Conservation (phyloP, 352 stramenopile genomes). For the Globisporangium uncinulatum region DNA sequence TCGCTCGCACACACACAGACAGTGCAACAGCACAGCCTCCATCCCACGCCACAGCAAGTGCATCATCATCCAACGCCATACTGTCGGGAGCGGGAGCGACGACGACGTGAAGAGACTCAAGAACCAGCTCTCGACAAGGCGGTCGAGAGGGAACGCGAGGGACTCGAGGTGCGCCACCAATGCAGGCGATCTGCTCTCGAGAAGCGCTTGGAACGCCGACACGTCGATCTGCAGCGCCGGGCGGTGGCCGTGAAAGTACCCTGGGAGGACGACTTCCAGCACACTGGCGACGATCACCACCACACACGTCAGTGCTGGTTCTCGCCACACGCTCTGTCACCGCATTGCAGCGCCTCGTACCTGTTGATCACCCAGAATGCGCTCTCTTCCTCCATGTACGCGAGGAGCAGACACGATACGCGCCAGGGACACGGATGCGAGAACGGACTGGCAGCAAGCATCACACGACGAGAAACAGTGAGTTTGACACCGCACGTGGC, state of each 20-base stretch:
- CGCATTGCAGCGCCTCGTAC: constrained; percentile 15
- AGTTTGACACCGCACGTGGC: no score
- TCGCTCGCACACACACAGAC: neutral
- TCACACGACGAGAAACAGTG: neutral
- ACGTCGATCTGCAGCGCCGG: constrained; percentile 69
- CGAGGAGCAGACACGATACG: constrained; percentile 57
- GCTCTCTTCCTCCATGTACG: constrained; percentile 75
- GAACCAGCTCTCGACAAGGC: constrained; percentile 65
- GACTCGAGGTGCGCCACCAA: constrained; percentile 44
- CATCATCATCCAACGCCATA: constrained; percentile 13
- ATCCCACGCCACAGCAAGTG: neutral
- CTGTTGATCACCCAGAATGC: constrained; percentile 83
- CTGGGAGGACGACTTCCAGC: constrained; percentile 58
- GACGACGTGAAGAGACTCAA: constrained; percentile 70
- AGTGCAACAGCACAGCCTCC: neutral
- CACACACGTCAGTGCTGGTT: neutral
- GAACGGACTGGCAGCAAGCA: constrained; percentile 34
- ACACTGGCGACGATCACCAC: neutral
- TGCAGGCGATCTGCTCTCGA: constrained; percentile 49
- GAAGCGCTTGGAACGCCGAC: constrained; percentile 39
- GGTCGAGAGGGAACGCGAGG: constrained; percentile 48
- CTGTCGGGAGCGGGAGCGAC: constrained; percentile 59
- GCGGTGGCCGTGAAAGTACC: constrained; percentile 76
- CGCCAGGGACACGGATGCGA: constrained; percentile 71
- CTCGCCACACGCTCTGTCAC: neutral